Evolutionary conservation across 2,329 filamentous ascomycete genomes (phyloP), one percentile per base, ranked within the genome.

Genomic region (Lasiodiplodia citricola): DNA sequence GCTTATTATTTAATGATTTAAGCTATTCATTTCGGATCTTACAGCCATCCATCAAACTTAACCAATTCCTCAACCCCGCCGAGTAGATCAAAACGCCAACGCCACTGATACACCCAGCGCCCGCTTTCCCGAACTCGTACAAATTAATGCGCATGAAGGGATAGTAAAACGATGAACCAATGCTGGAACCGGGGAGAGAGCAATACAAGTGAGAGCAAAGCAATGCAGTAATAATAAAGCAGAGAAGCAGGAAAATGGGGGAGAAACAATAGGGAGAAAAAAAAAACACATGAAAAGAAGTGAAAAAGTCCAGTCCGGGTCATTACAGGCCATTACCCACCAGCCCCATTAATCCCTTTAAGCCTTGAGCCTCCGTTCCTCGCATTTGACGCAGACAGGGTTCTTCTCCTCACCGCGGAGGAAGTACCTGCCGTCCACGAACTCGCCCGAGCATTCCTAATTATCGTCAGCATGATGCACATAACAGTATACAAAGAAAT

Each of bases 351-450:
- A 31, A 2, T 2, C 35, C 18, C 11, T 8, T 70, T 23, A 88
- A 54, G 87, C 86, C 76, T 90, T 90, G 71, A 91, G 76, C 72
- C 88, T 83, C 72, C 84, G 83, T 76, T 88, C 87, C 76, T 91
- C 88, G 73, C 88, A 91, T 70, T 76, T 79, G 58, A 90, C 87
- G 77, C 88, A 91, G 11, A 90, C 86, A 4, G 88, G 87, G 70
- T 87, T 82, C 72, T 88, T 83, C 31, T 83, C 82, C 23, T 87
- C 84, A 64, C 87, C 86, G 44, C 87, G 82, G 13, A 90, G 81
- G 73, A 91, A 91, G 77, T 90, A 91, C 60, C 87, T 78, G 0
- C 88, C 88, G 69, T 90, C 88, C 5, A 85, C 84, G 73, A 91
- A 90, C 0, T 83, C 85, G 37, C 84, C 84, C 28, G 84, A 84